A percentile compares a stretch with the other conserved stretches of the same genome.
These are phyloP conservation scores for Yamadazyma dushanensis DNA, from an alignment of 1,139 yeast species.

Conservation along the genomic window DNA sequence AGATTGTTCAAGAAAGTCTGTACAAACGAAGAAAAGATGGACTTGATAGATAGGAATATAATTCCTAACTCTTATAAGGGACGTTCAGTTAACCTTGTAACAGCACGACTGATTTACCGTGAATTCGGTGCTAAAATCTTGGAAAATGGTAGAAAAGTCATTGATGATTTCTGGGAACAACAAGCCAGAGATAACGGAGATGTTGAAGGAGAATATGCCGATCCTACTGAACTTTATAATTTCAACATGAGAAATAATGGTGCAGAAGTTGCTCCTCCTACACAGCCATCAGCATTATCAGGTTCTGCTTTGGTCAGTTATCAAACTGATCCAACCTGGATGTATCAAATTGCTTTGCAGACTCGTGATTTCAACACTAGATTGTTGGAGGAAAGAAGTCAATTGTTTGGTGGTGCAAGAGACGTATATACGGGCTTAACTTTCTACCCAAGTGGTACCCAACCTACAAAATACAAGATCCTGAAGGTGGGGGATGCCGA, in stretches of 20 bases:
- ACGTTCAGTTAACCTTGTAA: slow-evolving; percentile 82
- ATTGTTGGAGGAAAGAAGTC: slow-evolving; percentile 59
- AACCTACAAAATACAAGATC: slow-evolving; percentile 52
- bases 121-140: slow-evolving; percentile 91
- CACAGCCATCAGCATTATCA: slow-evolving; percentile 33
- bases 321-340: slow-evolving; percentile 78
- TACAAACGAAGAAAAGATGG: slow-evolving; percentile 77
- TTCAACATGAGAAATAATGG: slow-evolving; percentile 21
- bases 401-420: slow-evolving; percentile 60
- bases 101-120: slow-evolving; percentile 85
- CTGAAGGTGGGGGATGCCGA: slow-evolving; percentile 19
- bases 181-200: slow-evolving; percentile 70
- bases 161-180: slow-evolving; percentile 88
- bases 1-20: slow-evolving; percentile 72
- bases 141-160: slow-evolving; percentile 74
- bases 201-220: slow-evolving; percentile 79
- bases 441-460: slow-evolving; percentile 74
- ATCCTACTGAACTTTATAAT: slow-evolving; percentile 56
- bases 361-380: slow-evolving; percentile 68
- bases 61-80: slow-evolving; percentile 92
- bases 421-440: slow-evolving; percentile 83
- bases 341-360: slow-evolving; percentile 79
- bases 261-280: slow-evolving; percentile 17
- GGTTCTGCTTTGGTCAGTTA: slow-evolving; percentile 44
- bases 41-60: slow-evolving; percentile 75